Base-by-base conservation (phyloP, 192 early-diverging fungal species). In the Podila clonocystis region DNA sequence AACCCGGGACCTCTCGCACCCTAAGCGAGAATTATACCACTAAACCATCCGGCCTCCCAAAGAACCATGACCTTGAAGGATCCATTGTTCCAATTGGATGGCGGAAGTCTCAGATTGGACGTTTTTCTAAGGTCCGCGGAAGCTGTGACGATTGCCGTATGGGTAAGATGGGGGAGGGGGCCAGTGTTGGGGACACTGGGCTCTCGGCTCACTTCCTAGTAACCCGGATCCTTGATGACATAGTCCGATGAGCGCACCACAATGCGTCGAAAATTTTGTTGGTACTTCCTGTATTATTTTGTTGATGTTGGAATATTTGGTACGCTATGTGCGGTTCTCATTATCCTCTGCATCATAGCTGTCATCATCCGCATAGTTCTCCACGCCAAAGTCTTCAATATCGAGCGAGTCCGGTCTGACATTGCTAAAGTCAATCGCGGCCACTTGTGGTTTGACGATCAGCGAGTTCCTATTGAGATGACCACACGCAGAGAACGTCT, bases 371-470 rank as follows among this genome's bases (percentile, higher is more conserved):
- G 24, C 52, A 22, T 72, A 79, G 22, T 45, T 58, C 26, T 79
- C 76, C 15, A 31, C 68, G 9, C 64, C 67, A 65, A 67, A 71
- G 15, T 65, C 45, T 9, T 79, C 76, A 58, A 79, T 79, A 22
- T 79, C 76, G 9, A 72, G 50, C 4, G 76, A 79, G 17, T 70
- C 64, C 22, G 49, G 70, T 13, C 70, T 65, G 22, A 79, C 69
- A 50, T 67, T 79, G 61, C 48, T 72, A 29, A 79, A 79, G 61
- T 79, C 76, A 17, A 79, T 68, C 12, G 76, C 61, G 1, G 60
- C 70, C 13, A 79, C 76, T 59, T 70, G 62, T 57, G 76, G 65
- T 33, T 79, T 79, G 17, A 45, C 76, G 63, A 79, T 79, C 26
- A 79, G 50, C 4, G 76, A 79, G 49, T 79, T 79, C 45, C 76